Evolutionary conservation across 176 grass and related monocot species (phyloP).

Genomic region (Bolboschoenus planiculmis): DNA sequence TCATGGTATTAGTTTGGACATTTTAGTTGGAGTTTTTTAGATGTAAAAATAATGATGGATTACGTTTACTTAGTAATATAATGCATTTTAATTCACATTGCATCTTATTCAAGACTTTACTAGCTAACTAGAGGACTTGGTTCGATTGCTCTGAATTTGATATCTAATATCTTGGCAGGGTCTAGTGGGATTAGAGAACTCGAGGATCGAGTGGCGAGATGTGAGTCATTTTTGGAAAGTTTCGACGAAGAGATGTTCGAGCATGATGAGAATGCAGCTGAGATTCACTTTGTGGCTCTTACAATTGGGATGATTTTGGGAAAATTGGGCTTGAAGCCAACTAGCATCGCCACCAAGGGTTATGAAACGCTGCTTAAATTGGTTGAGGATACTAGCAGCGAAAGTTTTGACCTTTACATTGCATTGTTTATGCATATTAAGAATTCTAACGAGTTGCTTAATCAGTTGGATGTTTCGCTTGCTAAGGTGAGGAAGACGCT

Average conservation of each 20-base stretch:
- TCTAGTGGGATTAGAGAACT: neutral
- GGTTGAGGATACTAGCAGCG: constrained; percentile 71
- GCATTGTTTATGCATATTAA: constrained; percentile 89
- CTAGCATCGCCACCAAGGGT: constrained; percentile 55
- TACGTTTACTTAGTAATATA: neutral
- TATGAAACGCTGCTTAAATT: constrained; percentile 76
- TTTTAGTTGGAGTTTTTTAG: neutral
- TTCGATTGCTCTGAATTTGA: neutral
- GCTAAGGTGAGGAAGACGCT: constrained; percentile 59
- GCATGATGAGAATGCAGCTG: constrained; percentile 54
- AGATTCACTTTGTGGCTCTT: constrained; percentile 68
- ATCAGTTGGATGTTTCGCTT: constrained; percentile 52
- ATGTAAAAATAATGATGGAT: neutral
- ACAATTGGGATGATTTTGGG: constrained; percentile 57
- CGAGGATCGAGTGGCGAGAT: constrained; percentile 33
- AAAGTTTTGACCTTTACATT: constrained; percentile 86
- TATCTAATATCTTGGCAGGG: neutral
- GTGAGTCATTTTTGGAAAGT: constrained; percentile 38
- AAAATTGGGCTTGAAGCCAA: constrained; percentile 35
- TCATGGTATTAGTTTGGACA: neutral
- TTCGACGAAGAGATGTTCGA: constrained; percentile 43
- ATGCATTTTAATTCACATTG: neutral
- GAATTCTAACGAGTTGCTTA: constrained; percentile 61
- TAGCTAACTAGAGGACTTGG: neutral
- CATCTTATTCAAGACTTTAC: neutral